Percentiles rank a stretch among this genome's conserved stretches.
Conservation (phyloP, 2,329 filamentous ascomycete genomes). For the Thermothelomyces thermophilus region DNA sequence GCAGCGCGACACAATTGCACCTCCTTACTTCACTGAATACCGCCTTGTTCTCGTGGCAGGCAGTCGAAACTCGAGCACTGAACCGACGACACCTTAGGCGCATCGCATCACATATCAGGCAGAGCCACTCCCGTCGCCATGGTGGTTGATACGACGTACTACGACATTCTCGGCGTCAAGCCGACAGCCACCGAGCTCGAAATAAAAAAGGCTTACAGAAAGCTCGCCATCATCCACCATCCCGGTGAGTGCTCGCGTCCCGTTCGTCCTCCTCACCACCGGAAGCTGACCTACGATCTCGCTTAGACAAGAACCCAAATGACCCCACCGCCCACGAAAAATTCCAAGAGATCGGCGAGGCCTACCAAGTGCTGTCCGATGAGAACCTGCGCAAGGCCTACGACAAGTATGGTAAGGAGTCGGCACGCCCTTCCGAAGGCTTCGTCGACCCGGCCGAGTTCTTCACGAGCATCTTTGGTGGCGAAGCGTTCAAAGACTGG, state of each 20-base stretch:
- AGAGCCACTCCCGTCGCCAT: conserved; percentile 41
- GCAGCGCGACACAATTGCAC: background rate
- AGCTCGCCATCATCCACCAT: conserved; percentile 88
- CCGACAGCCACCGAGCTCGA: conserved; percentile 82
- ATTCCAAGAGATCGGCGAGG: conserved; percentile 80
- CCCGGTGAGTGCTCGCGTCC: conserved; percentile 51
- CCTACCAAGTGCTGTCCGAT: conserved; percentile 78
- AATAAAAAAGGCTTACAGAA: conserved; percentile 96
- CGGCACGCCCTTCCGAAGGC: conserved; percentile 81
- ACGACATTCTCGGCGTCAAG: conserved; percentile 78
- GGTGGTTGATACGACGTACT: conserved; percentile 85
- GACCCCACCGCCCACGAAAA: conserved; percentile 90
- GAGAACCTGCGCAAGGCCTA: conserved; percentile 82
- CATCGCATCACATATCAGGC: background rate
- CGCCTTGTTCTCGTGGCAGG: too few relatives aligned
- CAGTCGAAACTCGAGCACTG: too few relatives aligned
- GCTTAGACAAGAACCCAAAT: conserved; percentile 88
- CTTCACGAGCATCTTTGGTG: conserved; percentile 97
- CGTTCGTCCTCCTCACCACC: background rate
- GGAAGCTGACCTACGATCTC: conserved; percentile 13
- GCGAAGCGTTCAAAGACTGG: conserved; percentile 90
- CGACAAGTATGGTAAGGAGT: conserved; percentile 95
- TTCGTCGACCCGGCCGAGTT: conserved; percentile 97
- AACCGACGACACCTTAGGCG: background rate
- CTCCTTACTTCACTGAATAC: background rate